phyloP scores from a whole-genome alignment of 2,329 filamentous ascomycete genomes.

The Juglanconis juglandina region DNA sequence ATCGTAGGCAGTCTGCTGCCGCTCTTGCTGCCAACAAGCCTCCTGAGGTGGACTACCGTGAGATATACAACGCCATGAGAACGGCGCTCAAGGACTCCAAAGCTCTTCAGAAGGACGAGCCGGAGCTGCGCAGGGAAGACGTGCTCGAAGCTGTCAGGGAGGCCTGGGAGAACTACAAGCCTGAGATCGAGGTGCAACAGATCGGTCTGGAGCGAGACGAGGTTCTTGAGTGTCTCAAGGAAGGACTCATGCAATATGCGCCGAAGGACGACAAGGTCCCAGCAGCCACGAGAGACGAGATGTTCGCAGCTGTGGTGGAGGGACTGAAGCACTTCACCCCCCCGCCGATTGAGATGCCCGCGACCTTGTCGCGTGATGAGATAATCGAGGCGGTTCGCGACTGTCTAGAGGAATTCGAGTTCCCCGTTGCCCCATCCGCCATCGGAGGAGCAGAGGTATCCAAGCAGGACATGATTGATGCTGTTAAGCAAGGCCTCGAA shows the following conservation, averaged over 20 bases:
- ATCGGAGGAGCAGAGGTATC: slow-evolving; percentile 52
- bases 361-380: slow-evolving; percentile 73
- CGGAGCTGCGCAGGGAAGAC: slow-evolving; percentile 69
- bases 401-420: slow-evolving; percentile 81
- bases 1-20: slow-evolving; percentile 64
- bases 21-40: slow-evolving; percentile 57
- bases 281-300: slow-evolving; percentile 75
- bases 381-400: slow-evolving; percentile 80
- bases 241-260: slow-evolving; percentile 77
- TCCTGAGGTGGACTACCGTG: slow-evolving; percentile 68
- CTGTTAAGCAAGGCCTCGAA: slow-evolving; percentile 49
- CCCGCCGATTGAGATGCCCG: slow-evolving; percentile 67
- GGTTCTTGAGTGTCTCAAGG: slow-evolving; percentile 78
- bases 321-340: slow-evolving; percentile 78
- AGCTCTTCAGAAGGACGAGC: slow-evolving; percentile 42
- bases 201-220: slow-evolving; percentile 89
- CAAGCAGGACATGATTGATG: slow-evolving; percentile 60
- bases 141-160: slow-evolving; percentile 84
- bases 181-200: slow-evolving; percentile 85
- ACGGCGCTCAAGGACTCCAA: slow-evolving; percentile 66
- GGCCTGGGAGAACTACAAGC: slow-evolving; percentile 92
- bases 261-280: slow-evolving; percentile 49
- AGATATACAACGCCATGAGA: slow-evolving; percentile 82
- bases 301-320: slow-evolving; percentile 80
- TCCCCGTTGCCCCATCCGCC: slow-evolving; percentile 59